Base-by-base conservation (phyloP, 345 rosid species). In the Salix koriyanagi region DNA sequence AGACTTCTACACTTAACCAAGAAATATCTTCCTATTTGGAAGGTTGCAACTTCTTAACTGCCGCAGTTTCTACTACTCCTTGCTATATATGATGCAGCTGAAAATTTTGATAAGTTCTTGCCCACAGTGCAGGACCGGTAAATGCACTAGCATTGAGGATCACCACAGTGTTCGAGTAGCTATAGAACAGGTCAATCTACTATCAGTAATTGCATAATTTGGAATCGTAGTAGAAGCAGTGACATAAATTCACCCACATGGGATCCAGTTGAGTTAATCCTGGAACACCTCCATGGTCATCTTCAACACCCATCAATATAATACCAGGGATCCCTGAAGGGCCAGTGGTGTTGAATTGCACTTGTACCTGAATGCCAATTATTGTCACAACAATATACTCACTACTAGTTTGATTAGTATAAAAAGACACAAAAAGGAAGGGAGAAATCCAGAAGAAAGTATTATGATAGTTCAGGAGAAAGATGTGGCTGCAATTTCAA, bases 221-320 rank as follows among this genome's bases (percentile, higher is more conserved):
- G 15, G 46, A 37, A 67, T 36, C 42, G 64, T 30, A 46, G 21
- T 21, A 68, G 28, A 23, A 36, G 62, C 3, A 61, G 16, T 32
- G 2, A 37, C 54, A 34, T 60, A 26, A 58, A 37, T 75, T 25
- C 48, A 84, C 99, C 67, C 83, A 93, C 97, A 70, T 66, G 34
- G 91, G 86, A 86, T 96, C 98, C 72, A 91, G 84, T 79, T 87
- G 92, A 73, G 93, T 80, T 78, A 91, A 72, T 72, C 91, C 91
- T 2, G 90, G 87, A 68, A 78, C 73, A 76, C 88, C 93, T 80
- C 84, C 81, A 52, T 79, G 81, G 61, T 94, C 94, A 86, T 91
- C 98, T 86, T 96, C 97, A 81, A 96, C 86, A 86, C 94, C 90
- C 93, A 93, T 90, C 78, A 85, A 93, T 60, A 93, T 90, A 76